phyloP scores from a whole-genome alignment of 2,329 filamentous ascomycete species.

The Monosporascus cannonballus region DNA sequence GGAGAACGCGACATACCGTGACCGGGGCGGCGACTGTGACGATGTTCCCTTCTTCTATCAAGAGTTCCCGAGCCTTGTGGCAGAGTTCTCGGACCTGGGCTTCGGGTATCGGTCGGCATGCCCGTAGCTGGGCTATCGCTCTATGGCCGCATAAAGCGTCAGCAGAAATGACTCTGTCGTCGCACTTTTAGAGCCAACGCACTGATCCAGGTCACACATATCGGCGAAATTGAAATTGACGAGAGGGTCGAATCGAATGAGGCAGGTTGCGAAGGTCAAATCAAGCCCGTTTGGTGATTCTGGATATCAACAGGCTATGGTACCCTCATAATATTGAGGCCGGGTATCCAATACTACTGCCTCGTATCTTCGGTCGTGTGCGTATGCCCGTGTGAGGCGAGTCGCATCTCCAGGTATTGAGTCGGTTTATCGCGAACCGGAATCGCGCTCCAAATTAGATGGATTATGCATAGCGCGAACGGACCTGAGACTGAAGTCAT shows the following conservation, averaged over 20 bases:
- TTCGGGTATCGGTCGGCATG: conserved; percentile 94
- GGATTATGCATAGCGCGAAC: not conserved
- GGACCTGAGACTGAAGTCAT: not conserved
- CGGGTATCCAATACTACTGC: not conserved
- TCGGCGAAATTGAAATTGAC: conserved; percentile 10
- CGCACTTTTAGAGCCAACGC: conserved; percentile 23
- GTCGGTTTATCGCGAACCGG: not conserved
- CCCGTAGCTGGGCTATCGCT: conserved; percentile 90
- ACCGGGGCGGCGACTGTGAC: conserved; percentile 93
- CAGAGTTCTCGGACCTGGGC: conserved; percentile 92
- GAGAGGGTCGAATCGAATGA: not conserved
- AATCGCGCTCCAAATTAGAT: not conserved
- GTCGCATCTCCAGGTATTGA: not conserved
- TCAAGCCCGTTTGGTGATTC: not conserved
- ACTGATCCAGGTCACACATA: conserved; percentile 96
- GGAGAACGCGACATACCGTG: conserved; percentile 53
- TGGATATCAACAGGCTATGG: not conserved
- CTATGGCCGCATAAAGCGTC: conserved; percentile 37
- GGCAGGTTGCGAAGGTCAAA: not conserved
- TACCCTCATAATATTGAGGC: not conserved
- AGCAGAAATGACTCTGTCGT: not conserved
- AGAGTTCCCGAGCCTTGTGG: conserved; percentile 90
- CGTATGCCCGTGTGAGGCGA: not conserved
- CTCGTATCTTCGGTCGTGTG: not conserved
- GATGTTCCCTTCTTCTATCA: conserved; percentile 97